Conservation (phyloP, 176 grass and related monocot genomes). For the Aegilops tauschii region DNA sequence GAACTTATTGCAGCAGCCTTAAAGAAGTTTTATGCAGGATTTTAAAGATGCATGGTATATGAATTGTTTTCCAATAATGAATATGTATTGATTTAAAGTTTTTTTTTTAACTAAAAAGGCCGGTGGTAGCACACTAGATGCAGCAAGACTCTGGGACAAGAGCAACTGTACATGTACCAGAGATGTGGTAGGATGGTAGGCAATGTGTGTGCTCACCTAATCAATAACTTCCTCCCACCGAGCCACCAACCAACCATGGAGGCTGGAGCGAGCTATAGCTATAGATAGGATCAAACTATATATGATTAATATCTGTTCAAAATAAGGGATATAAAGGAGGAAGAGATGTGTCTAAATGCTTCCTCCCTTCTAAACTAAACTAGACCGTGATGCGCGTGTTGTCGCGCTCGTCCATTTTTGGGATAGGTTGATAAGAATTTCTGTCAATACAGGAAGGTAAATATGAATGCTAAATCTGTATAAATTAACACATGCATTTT, state of each 20-base stretch:
- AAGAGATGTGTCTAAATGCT: not conserved
- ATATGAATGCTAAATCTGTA: too few relatives aligned
- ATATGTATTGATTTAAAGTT: not conserved
- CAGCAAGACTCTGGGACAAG: conserved; percentile 35
- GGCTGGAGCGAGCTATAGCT: conserved; percentile 28
- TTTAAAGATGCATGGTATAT: not conserved
- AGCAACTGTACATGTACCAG: conserved; percentile 49
- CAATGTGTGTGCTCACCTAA: conserved; percentile 40
- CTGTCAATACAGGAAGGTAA: too few relatives aligned
- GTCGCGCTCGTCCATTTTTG: too few relatives aligned
- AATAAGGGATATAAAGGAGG: not conserved
- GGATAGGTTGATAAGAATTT: too few relatives aligned
- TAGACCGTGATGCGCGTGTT: too few relatives aligned
- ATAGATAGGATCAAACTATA: conserved; percentile 19
- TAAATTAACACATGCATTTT: too few relatives aligned
- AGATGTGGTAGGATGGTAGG: conserved; percentile 38
- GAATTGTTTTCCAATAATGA: not conserved
- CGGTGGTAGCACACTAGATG: not conserved
- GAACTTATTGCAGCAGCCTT: not conserved
- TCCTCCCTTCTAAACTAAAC: not conserved
- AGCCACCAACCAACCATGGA: conserved; percentile 41
- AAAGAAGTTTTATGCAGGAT: not conserved
- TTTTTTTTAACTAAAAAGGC: not conserved
- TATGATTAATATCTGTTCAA: not conserved
- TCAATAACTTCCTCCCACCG: conserved; percentile 44